These are phyloP conservation scores for Suhomyces kunorum DNA, from an alignment of 1,139 yeast species.

Conservation along the genomic window DNA sequence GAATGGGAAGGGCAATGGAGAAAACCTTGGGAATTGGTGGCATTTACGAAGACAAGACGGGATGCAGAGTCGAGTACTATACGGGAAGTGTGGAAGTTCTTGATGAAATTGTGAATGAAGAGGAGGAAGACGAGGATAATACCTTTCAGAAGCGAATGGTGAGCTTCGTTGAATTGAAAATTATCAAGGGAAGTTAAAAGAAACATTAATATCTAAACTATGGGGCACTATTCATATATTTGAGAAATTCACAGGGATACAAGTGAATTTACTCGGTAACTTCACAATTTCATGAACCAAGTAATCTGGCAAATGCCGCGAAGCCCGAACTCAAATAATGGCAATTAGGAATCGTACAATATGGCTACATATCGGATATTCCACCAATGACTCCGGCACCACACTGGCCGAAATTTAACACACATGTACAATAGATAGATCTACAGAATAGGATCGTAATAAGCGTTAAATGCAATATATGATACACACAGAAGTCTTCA, in stretches of 20 bases:
- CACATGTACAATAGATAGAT: neutral
- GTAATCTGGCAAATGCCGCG: too few species aligned
- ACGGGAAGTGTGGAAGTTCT: conserved; percentile 64
- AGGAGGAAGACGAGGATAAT: conserved; percentile 37
- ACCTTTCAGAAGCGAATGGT: conserved; percentile 52
- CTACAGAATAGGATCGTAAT: neutral
- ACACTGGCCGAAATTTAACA: neutral
- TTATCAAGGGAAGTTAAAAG: conserved; percentile 20
- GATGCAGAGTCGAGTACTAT: conserved; percentile 50
- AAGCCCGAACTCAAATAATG: too few species aligned
- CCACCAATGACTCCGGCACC: too few species aligned
- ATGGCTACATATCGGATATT: too few species aligned
- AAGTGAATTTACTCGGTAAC: too few species aligned
- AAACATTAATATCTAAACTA: too few species aligned
- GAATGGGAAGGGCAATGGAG: conserved; percentile 68
- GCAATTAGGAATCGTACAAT: too few species aligned
- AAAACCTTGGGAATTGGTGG: conserved; percentile 55
- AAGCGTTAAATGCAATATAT: neutral
- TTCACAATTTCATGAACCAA: too few species aligned
- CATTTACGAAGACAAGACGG: conserved; percentile 49
- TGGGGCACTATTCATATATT: neutral
- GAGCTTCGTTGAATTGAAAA: conserved; percentile 58
- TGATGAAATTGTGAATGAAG: conserved; percentile 52
- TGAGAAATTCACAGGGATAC: too few species aligned
- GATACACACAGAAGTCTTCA: neutral